A percentile compares a stretch with the other conserved stretches of the same genome.
phyloP scores from a whole-genome alignment of 2,329 filamentous ascomycete genomes.

The Penicillium sp. region DNA sequence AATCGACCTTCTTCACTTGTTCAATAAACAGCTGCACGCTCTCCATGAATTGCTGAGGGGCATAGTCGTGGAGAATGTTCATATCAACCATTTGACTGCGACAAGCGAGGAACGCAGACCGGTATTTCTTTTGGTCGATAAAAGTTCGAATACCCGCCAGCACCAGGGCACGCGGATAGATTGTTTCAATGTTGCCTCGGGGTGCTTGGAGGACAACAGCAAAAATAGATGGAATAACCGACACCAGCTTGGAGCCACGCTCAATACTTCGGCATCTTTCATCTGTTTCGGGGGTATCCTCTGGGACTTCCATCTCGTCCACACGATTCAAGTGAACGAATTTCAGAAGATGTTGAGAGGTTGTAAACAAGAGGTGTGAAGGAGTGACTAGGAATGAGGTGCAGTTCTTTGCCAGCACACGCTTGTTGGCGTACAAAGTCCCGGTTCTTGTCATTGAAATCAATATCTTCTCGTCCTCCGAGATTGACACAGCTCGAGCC shows the following conservation, averaged over 20 bases:
- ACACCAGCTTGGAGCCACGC: constrained; percentile 82
- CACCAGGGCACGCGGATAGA: constrained; percentile 90
- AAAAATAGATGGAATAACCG: constrained; percentile 85
- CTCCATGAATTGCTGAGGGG: constrained; percentile 80
- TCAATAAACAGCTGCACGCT: constrained; percentile 78
- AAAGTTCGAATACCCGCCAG: constrained; percentile 83
- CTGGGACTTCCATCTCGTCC: constrained; percentile 77
- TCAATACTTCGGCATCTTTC: constrained; percentile 92
- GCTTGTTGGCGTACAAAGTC: constrained; percentile 76
- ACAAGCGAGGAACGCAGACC: constrained; percentile 82
- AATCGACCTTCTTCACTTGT: constrained; percentile 78
- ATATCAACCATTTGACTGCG: constrained; percentile 94
- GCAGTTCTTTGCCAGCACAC: constrained; percentile 78
- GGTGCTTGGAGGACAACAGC: constrained; percentile 92
- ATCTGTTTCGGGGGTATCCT: constrained; percentile 87
- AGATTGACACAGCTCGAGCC: constrained; percentile 41
- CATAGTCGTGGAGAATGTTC: constrained; percentile 95
- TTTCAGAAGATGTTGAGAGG: constrained; percentile 88
- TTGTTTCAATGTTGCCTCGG: constrained; percentile 91
- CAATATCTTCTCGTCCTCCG: constrained; percentile 49
- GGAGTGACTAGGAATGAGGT: constrained; percentile 86
- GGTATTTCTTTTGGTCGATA: constrained; percentile 81
- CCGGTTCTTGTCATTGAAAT: constrained; percentile 76
- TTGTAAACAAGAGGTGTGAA: constrained; percentile 87
- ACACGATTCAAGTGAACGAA: constrained; percentile 79